Conservation (phyloP, 2,329 filamentous ascomycete genomes). For the Apiospora kogelbergensis region DNA sequence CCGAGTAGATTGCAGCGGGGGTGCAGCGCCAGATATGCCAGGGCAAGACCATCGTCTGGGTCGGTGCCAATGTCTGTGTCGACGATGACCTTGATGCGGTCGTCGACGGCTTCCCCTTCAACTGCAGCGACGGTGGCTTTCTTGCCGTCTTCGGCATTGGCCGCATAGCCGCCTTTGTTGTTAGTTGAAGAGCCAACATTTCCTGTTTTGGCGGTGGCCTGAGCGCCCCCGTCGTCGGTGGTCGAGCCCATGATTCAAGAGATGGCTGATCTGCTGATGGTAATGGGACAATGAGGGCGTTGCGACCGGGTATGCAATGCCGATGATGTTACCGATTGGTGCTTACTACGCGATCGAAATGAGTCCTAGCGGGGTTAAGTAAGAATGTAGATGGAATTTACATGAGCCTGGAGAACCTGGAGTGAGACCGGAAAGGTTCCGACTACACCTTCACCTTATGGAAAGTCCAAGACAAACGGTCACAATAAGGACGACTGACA, state of each 20-base stretch:
- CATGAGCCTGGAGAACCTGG: not conserved
- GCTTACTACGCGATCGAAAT: not conserved
- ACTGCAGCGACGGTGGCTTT: not conserved
- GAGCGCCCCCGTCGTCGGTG: not conserved
- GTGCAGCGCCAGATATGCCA: slow-evolving; percentile 15
- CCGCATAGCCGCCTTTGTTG: too few relatives aligned
- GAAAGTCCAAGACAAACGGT: not conserved
- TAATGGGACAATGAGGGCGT: not conserved
- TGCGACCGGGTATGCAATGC: not conserved
- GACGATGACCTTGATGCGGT: slow-evolving; percentile 15
- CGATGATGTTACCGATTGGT: not conserved
- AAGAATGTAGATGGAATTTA: not conserved
- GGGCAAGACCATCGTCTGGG: slow-evolving; percentile 16
- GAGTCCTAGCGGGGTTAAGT: not conserved
- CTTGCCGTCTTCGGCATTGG: too few relatives aligned
- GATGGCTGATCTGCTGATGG: not conserved
- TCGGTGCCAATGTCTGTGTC: slow-evolving; percentile 17
- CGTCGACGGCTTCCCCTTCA: not conserved
- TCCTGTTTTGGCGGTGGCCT: not conserved
- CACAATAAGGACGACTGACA: not conserved
- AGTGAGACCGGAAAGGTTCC: not conserved
- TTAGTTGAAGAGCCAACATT: not conserved
- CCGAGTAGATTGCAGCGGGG: slow-evolving; percentile 15
- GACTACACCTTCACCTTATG: too few relatives aligned
- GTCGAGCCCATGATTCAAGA: not conserved